These are phyloP conservation scores for Ascochyta rabiei DNA, from an alignment of 2,329 filamentous ascomycete species.

Conservation along the genomic window DNA sequence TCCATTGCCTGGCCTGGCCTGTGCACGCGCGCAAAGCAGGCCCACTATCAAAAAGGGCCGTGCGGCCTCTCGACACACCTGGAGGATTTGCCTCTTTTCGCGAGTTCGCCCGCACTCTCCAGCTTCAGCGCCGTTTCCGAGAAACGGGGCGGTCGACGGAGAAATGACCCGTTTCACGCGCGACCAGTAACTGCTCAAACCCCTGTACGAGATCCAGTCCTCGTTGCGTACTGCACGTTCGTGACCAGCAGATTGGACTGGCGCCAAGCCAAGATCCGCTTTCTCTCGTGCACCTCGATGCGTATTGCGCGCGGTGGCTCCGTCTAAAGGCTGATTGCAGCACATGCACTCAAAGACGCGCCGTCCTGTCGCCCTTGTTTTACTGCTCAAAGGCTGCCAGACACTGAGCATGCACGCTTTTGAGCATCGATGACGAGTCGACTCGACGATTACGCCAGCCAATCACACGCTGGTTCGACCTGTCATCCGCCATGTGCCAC, in stretches of 20 bases:
- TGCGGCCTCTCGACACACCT: neutral
- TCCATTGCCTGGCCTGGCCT: slow-evolving; percentile 1
- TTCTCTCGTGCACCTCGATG: slow-evolving; percentile 5
- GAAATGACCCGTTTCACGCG: neutral
- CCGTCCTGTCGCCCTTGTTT: slow-evolving; percentile 11
- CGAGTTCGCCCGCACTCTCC: neutral
- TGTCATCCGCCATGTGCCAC: slow-evolving; percentile 20
- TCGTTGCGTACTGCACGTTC: slow-evolving; percentile 4
- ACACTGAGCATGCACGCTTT: slow-evolving; percentile 15
- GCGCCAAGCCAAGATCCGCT: slow-evolving; percentile 10
- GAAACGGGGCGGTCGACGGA: neutral
- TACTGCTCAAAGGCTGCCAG: slow-evolving; percentile 13
- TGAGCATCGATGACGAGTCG: slow-evolving; percentile 19
- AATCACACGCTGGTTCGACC: slow-evolving; percentile 8
- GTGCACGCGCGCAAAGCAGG: slow-evolving; percentile 8
- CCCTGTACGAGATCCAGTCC: neutral
- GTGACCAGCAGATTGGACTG: slow-evolving; percentile 5
- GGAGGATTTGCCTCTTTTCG: slow-evolving; percentile 6
- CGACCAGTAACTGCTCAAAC: neutral
- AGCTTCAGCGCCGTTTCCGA: neutral
- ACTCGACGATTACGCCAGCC: neutral
- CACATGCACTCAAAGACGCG: slow-evolving; percentile 15
- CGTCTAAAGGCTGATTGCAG: slow-evolving; percentile 11
- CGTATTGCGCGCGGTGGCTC: neutral
- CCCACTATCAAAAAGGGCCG: slow-evolving; percentile 10